Evolutionary conservation across 1,284 basidiomycete species (phyloP).

Genomic region (Ceratobasidium sp.): DNA sequence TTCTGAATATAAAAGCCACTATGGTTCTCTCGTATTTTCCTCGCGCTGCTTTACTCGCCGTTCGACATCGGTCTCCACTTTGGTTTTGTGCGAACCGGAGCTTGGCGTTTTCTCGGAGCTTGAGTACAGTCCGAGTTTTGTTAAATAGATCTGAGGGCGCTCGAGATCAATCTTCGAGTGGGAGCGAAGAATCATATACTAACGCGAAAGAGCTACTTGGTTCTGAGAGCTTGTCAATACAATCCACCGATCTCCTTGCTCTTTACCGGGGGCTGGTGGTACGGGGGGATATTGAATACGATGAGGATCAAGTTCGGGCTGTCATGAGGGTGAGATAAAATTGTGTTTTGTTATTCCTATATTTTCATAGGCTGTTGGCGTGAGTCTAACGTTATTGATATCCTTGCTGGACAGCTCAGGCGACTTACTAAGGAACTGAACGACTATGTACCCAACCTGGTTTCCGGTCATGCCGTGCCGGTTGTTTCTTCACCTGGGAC

Average conservation of each 20-base stretch:
- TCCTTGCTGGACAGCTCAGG: constrained; percentile 59
- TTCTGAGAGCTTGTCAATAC: neutral
- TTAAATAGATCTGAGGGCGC: no score
- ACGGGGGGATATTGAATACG: constrained; percentile 68
- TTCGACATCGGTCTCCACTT: no score
- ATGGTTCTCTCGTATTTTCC: no score
- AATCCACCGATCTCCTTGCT: constrained; percentile 63
- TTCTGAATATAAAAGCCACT: no score
- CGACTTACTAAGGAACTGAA: constrained; percentile 63
- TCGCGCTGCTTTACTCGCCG: no score
- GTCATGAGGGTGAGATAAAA: constrained; percentile 70
- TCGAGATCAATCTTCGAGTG: no score
- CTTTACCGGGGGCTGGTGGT: constrained; percentile 64
- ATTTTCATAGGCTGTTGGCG: constrained; percentile 1
- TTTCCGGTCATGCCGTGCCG: constrained; percentile 51
- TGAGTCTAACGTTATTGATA: neutral
- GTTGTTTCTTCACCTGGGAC: constrained; percentile 38
- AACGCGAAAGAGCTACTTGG: neutral
- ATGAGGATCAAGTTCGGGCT: constrained; percentile 75
- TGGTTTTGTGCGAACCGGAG: no score
- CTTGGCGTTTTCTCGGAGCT: no score
- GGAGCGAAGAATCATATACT: neutral
- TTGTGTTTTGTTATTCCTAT: neutral
- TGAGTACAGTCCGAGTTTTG: no score
- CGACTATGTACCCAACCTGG: constrained; percentile 65